Percentiles rank a stretch among this genome's conserved stretches.
Conservation (phyloP, 2,329 filamentous ascomycete species). For the Arthrinium puccinioides region DNA sequence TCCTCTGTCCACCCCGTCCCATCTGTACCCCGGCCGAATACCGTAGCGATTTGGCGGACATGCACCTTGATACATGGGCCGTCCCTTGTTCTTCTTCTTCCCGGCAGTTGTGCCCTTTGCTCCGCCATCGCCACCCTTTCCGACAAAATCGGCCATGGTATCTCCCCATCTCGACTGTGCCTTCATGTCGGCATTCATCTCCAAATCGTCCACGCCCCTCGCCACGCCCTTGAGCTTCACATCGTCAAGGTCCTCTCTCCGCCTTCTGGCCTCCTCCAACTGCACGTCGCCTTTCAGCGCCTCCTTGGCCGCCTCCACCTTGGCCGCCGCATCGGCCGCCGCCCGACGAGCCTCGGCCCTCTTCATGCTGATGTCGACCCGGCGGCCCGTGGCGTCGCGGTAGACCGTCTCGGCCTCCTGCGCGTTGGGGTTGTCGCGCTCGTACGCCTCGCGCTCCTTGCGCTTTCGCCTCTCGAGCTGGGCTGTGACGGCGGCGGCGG, state of each 20-base stretch:
- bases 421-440: constrained; percentile 23
- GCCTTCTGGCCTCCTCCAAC: constrained; percentile 54
- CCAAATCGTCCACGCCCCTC: constrained; percentile 73
- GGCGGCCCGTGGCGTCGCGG: constrained; percentile 87
- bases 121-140: constrained; percentile 29
- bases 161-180: constrained; percentile 82
- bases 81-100: constrained; percentile 31
- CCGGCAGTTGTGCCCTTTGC: constrained; percentile 13
- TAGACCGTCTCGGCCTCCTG: constrained; percentile 79
- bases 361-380: constrained; percentile 89
- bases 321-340: constrained; percentile 61
- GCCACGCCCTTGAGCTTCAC: constrained; percentile 78
- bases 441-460: constrained; percentile 51
- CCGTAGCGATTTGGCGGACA: constrained; percentile 89
- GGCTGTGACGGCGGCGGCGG: constrained; percentile 67
- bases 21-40: constrained; percentile 84
- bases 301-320: constrained; percentile 62
- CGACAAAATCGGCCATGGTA: constrained; percentile 76
- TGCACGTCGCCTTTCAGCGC: constrained; percentile 83
- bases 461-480: constrained; percentile 60
- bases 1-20: constrained; percentile 92
- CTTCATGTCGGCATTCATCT: constrained; percentile 78
- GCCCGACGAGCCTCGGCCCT: constrained; percentile 72
- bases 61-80: constrained; percentile 69
- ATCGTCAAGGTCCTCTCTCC: constrained; percentile 65